Base-by-base conservation (phyloP, 2,329 filamentous ascomycete species). In the Drechslera avenae region DNA sequence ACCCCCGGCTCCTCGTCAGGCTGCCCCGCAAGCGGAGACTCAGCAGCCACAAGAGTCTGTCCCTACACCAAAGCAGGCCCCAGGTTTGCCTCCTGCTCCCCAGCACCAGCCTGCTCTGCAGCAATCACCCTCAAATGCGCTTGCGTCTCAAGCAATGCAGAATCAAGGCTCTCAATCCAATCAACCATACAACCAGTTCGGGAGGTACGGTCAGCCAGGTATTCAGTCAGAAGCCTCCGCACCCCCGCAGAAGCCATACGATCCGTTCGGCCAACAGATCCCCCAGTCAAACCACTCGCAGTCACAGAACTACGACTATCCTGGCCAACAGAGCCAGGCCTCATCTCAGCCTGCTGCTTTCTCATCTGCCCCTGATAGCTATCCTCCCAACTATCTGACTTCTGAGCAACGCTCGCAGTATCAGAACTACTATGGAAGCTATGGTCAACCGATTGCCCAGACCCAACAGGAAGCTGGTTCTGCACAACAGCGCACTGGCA, bases 191-290 rank as follows among this genome's bases (percentile, higher is more conserved):
- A 84, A 85, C 68, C 85, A 88, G 65, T 92, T 86, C 65, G 84
- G 83, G 50, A 86, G 89, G 49, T 92, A 87, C 67, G 84, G 81
- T 41, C 87, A 88, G 66, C 69, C 81, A 45, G 79, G 79, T 46
- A 73, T 81, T 28, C 86, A 78, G 59, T 71, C 86, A 49, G 88
- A 91, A 47, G 75, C 81, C 18, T 76, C 84, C 35, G 78, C 83
- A 16, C 79, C 83, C 47, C 77, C 81, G 4, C 88, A 91, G 74
- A 97, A 97, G 79, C 85, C 88, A 2, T 92, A 91, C 74, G 93
- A 97, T 70, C 84, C 90, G 0, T 97, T 96, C 71, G 84, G 82
- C 62, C 90, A 95, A 71, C 90, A 91, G 70, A 81, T 84, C 57
- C 63, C 63, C 9, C 77, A 78, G 43, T 74, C 73, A 23, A 76